These are phyloP conservation scores for Poterioochromonas sp. DNA, from an alignment of 352 stramenopile genomes.

Conservation along the genomic window DNA sequence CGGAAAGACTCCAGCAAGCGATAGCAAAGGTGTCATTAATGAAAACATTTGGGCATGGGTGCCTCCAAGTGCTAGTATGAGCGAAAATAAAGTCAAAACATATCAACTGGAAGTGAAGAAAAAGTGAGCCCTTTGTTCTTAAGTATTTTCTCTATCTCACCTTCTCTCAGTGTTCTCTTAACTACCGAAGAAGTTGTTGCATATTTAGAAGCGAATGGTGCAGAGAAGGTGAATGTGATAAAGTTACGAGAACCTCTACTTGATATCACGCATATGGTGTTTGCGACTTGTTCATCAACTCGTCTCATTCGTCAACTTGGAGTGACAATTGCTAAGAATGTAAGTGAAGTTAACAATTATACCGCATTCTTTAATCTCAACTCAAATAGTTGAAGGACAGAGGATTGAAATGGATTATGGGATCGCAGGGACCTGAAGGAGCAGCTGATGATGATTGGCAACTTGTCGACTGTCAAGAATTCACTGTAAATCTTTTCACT, in stretches of 20 bases:
- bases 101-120: no score
- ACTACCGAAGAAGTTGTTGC: not conserved
- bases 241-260: not conserved
- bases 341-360: not conserved
- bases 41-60: no score
- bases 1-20: no score
- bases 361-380: not conserved
- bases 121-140: no score
- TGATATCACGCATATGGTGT: not conserved
- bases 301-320: conserved; percentile 12
- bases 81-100: not conserved
- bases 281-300: conserved; percentile 19
- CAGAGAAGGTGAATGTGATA: conserved; percentile 6
- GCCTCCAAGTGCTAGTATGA: no score
- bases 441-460: conserved; percentile 15
- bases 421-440: conserved; percentile 11
- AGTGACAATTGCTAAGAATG: not conserved
- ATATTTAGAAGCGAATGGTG: conserved; percentile 1
- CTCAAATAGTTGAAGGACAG: conserved; percentile 9
- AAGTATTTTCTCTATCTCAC: conserved; percentile 18
- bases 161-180: not conserved
- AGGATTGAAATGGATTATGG: not conserved
- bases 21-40: no score
- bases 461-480: conserved; percentile 12
- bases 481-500: not conserved